Evolutionary conservation across 1,284 basidiomycete genomes (phyloP).

Genomic region (Leccinum angustisporum): DNA sequence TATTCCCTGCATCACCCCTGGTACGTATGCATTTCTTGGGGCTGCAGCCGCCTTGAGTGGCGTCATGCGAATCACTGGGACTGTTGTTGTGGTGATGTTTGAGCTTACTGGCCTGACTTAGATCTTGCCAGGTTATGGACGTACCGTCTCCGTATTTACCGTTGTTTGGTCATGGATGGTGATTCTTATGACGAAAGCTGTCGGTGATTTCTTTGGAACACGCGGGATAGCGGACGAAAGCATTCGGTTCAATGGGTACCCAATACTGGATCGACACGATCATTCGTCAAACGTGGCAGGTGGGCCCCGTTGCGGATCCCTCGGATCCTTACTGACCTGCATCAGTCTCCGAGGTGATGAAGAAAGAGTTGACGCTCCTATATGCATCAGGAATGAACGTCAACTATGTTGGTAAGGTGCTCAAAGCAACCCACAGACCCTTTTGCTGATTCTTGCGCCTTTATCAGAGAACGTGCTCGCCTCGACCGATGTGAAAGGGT

Average conservation of each 20-base stretch:
- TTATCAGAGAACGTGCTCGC: slow-evolving; percentile 65
- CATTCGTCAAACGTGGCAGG: slow-evolving; percentile 87
- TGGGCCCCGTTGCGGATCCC: slow-evolving; percentile 29
- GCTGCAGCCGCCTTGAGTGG: slow-evolving; percentile 95
- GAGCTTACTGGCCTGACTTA: slow-evolving; percentile 99
- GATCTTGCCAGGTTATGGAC: slow-evolving; percentile 67
- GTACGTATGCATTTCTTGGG: slow-evolving; percentile 94
- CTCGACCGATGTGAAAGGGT: slow-evolving; percentile 81
- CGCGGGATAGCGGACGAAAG: slow-evolving; percentile 96
- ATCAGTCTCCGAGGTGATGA: slow-evolving; percentile 88
- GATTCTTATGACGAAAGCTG: slow-evolving; percentile 93
- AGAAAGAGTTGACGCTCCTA: slow-evolving; percentile 73
- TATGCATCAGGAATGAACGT: slow-evolving; percentile 77
- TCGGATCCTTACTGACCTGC: slow-evolving; percentile 11
- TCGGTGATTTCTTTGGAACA: slow-evolving; percentile 90
- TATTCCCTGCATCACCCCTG: slow-evolving; percentile 95
- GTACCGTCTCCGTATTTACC: slow-evolving; percentile 1
- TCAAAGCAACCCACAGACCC: background rate
- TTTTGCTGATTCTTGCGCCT: background rate
- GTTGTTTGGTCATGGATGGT: slow-evolving; percentile 68
- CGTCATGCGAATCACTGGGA: slow-evolving; percentile 95
- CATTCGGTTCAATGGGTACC: slow-evolving; percentile 97
- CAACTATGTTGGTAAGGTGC: slow-evolving; percentile 68
- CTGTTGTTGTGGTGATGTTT: slow-evolving; percentile 97
- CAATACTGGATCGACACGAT: slow-evolving; percentile 90